Conservation (phyloP, 305 asterid species). For the Fraxinus greggii region DNA sequence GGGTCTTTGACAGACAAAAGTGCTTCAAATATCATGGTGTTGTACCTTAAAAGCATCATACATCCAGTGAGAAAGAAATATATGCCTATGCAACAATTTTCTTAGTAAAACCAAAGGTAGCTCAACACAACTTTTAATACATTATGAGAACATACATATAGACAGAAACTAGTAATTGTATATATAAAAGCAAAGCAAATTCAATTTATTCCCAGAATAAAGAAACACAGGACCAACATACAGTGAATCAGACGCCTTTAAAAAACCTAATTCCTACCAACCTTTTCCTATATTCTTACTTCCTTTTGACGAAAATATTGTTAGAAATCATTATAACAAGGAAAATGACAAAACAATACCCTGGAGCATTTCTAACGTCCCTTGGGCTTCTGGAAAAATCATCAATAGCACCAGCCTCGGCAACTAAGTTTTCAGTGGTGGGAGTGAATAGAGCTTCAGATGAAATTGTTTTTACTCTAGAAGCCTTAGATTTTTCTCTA, state of each 20-base stretch:
- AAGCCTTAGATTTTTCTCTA: slow-evolving; percentile 33
- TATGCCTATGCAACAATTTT: slow-evolving; percentile 15
- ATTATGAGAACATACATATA: not conserved
- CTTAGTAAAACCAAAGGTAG: not conserved
- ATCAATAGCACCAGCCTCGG: slow-evolving; percentile 24
- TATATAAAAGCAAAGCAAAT: not conserved
- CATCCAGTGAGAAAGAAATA: slow-evolving; percentile 6
- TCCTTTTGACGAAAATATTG: not conserved
- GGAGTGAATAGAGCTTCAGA: slow-evolving; percentile 18
- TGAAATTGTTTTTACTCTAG: slow-evolving; percentile 27
- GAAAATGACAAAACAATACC: slow-evolving; percentile 28
- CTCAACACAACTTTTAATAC: not conserved
- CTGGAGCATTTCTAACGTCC: slow-evolving; percentile 22
- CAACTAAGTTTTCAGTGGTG: slow-evolving; percentile 20
- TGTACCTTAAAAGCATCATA: slow-evolving; percentile 33
- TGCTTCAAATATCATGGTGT: slow-evolving; percentile 55
- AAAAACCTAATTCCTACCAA: not conserved
- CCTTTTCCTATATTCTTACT: not conserved
- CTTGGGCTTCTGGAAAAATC: slow-evolving; percentile 31
- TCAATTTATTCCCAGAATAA: not conserved
- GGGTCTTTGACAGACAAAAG: slow-evolving; percentile 43
- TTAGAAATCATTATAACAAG: slow-evolving; percentile 4
- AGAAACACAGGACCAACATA: not conserved
- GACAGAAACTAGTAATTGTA: slow-evolving; percentile 1
- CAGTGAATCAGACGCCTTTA: not conserved